These are phyloP conservation scores for Capsella bursapastoris DNA, from an alignment of 345 rosid genomes.

Conservation along the genomic window DNA sequence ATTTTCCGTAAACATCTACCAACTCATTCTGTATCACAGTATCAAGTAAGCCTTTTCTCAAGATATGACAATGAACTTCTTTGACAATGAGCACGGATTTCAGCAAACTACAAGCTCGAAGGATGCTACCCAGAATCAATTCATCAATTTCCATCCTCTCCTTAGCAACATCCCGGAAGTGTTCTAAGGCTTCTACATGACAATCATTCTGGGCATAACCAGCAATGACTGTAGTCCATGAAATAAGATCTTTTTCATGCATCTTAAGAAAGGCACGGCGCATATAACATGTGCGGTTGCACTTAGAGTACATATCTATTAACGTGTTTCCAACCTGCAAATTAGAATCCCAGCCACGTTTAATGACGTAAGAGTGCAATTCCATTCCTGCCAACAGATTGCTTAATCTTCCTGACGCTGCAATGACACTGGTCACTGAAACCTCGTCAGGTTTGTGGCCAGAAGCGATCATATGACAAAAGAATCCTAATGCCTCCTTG, in stretches of 20 bases:
- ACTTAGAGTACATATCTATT: slow-evolving; percentile 82
- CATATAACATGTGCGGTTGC: slow-evolving; percentile 59
- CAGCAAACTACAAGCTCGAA: slow-evolving; percentile 61
- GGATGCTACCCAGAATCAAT: slow-evolving; percentile 79
- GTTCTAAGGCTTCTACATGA: slow-evolving; percentile 52
- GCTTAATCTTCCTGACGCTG: slow-evolving; percentile 66
- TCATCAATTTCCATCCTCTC: slow-evolving; percentile 56
- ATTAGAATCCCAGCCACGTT: slow-evolving; percentile 58
- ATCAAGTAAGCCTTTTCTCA: slow-evolving; percentile 65
- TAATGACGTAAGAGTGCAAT: slow-evolving; percentile 73
- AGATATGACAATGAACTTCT: slow-evolving; percentile 69
- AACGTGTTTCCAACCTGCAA: slow-evolving; percentile 72
- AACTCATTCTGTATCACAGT: slow-evolving; percentile 62
- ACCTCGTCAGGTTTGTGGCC: slow-evolving; percentile 63
- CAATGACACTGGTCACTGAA: slow-evolving; percentile 54
- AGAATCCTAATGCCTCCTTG: slow-evolving; percentile 57
- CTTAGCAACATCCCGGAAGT: slow-evolving; percentile 56
- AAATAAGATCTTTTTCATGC: slow-evolving; percentile 65
- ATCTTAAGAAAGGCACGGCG: slow-evolving; percentile 59
- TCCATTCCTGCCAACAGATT: slow-evolving; percentile 72
- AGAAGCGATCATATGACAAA: slow-evolving; percentile 53
- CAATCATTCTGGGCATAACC: slow-evolving; percentile 71
- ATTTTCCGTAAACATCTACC: slow-evolving; percentile 71
- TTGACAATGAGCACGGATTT: slow-evolving; percentile 51
- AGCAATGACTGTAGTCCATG: slow-evolving; percentile 82